Evolutionary conservation across 495 filamentous ascomycete genomes (phyloP).

Genomic region (Penicillium argentinense): DNA sequence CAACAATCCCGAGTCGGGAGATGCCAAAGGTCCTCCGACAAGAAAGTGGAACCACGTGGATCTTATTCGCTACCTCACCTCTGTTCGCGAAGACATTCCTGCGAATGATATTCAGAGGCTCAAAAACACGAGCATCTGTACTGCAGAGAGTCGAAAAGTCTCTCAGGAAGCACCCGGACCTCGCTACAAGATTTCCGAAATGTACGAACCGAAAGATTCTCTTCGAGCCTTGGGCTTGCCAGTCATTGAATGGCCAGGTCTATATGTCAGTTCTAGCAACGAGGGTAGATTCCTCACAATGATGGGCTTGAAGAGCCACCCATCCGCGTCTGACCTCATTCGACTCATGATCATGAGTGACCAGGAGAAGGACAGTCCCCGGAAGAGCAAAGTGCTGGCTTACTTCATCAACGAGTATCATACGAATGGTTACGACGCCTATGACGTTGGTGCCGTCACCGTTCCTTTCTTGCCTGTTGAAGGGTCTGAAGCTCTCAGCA

Average conservation of each 20-base stretch:
- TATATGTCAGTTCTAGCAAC: conserved; percentile 56
- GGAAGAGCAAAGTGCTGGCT: conserved; percentile 66
- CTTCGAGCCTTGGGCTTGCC: conserved; percentile 69
- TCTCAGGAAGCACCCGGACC: conserved; percentile 36
- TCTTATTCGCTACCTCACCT: conserved; percentile 88
- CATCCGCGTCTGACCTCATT: conserved; percentile 68
- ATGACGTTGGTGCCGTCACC: conserved; percentile 54
- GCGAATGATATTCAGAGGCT: conserved; percentile 77
- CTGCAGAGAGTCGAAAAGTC: conserved; percentile 59
- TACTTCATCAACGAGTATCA: conserved; percentile 83
- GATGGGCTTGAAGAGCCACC: conserved; percentile 70
- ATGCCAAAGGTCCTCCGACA: conserved; percentile 34
- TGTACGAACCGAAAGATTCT: conserved; percentile 78
- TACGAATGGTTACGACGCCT: conserved; percentile 67
- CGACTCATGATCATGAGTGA: conserved; percentile 67
- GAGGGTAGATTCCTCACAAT: conserved; percentile 72
- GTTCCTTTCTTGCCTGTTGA: conserved; percentile 74
- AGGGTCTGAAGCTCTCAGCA: conserved; percentile 60
- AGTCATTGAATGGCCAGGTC: conserved; percentile 82
- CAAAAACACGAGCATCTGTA: conserved; percentile 73
- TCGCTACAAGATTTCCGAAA: conserved; percentile 76
- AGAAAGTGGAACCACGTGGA: conserved; percentile 88
- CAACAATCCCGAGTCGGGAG: conserved; percentile 44
- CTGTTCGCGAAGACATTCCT: conserved; percentile 88
- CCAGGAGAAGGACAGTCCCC: conserved; percentile 49